Conservation (phyloP, 257 asterid genomes). For the Verbascum thapsus region DNA sequence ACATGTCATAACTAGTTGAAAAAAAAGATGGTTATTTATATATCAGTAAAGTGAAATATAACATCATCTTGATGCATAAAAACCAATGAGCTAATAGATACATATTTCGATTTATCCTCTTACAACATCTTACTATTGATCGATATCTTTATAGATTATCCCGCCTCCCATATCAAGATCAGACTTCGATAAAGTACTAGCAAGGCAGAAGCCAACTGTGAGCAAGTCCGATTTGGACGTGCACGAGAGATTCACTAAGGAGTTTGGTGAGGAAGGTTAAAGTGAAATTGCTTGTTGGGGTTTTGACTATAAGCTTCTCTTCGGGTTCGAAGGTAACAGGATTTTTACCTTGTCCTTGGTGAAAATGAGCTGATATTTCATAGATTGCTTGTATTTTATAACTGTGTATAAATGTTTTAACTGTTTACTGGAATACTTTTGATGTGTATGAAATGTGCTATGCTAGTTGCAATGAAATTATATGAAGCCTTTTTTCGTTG, state of each 20-base stretch:
- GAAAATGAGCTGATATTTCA: slow-evolving; percentile 15
- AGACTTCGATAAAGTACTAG: slow-evolving; percentile 45
- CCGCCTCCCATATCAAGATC: slow-evolving; percentile 46
- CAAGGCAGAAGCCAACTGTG: slow-evolving; percentile 44
- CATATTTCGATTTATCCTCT: neutral
- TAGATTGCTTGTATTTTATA: slow-evolving; percentile 22
- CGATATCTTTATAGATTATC: slow-evolving; percentile 28
- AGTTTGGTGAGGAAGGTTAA: slow-evolving; percentile 56
- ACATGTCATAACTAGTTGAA: no score
- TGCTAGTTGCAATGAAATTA: neutral
- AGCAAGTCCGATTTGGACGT: slow-evolving; percentile 50
- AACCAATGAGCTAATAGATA: no score
- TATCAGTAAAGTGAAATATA: no score
- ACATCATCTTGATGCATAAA: no score
- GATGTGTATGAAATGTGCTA: slow-evolving; percentile 8
- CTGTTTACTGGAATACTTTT: neutral
- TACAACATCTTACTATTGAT: neutral
- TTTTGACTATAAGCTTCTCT: neutral
- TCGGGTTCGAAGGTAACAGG: neutral
- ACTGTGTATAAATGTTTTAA: neutral
- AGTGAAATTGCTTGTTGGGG: slow-evolving; percentile 10
- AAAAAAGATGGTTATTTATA: no score
- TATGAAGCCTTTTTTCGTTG: neutral
- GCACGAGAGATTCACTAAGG: slow-evolving; percentile 49
- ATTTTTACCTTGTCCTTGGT: neutral